Percentiles rank a stretch among this genome's conserved stretches.
Evolutionary conservation across 1,284 basidiomycete species (phyloP).

Genomic region (Bjerkandera adusta): DNA sequence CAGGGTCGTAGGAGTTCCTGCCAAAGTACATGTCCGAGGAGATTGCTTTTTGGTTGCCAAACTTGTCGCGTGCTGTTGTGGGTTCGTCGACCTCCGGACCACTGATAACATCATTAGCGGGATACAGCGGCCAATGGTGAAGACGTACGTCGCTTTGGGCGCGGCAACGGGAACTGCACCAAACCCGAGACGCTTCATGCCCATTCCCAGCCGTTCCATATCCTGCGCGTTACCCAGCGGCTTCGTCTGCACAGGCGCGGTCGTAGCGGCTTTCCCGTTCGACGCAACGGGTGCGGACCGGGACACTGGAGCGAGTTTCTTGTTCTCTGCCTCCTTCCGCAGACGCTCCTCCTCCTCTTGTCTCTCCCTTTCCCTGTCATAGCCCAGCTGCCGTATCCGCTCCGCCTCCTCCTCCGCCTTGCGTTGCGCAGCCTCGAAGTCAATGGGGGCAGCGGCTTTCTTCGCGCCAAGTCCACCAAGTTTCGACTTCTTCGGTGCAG

Average conservation of each 20-base stretch:
- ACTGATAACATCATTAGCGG: slow-evolving; percentile 18
- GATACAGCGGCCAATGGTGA: slow-evolving; percentile 2
- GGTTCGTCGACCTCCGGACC: slow-evolving; percentile 59
- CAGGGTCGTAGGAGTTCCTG: slow-evolving; percentile 84
- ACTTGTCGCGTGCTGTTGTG: slow-evolving; percentile 86
- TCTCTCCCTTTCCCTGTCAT: slow-evolving; percentile 81
- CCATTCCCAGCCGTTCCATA: slow-evolving; percentile 71
- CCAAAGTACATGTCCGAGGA: slow-evolving; percentile 99
- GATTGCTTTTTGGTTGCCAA: slow-evolving; percentile 91
- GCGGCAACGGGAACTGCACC: slow-evolving; percentile 68
- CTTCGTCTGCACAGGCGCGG: slow-evolving; percentile 22
- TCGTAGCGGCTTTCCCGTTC: slow-evolving; percentile 27
- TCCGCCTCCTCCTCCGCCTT: slow-evolving; percentile 89
- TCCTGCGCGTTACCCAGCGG: slow-evolving; percentile 44
- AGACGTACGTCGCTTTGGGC: slow-evolving; percentile 47
- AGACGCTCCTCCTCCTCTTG: slow-evolving; percentile 62
- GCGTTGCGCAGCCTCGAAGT: slow-evolving; percentile 90
- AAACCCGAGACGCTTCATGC: slow-evolving; percentile 86
- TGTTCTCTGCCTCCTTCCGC: slow-evolving; percentile 51
- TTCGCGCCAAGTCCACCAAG: slow-evolving; percentile 85
- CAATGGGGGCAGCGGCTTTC: slow-evolving; percentile 74
- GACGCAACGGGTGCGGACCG: slow-evolving; percentile 25
- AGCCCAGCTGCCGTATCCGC: slow-evolving; percentile 84
- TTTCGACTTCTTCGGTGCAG: slow-evolving; percentile 61
- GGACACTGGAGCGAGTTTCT: slow-evolving; percentile 35